Evolutionary conservation across 257 asterid species (phyloP).

Genomic region (Leptodermis oblonga): DNA sequence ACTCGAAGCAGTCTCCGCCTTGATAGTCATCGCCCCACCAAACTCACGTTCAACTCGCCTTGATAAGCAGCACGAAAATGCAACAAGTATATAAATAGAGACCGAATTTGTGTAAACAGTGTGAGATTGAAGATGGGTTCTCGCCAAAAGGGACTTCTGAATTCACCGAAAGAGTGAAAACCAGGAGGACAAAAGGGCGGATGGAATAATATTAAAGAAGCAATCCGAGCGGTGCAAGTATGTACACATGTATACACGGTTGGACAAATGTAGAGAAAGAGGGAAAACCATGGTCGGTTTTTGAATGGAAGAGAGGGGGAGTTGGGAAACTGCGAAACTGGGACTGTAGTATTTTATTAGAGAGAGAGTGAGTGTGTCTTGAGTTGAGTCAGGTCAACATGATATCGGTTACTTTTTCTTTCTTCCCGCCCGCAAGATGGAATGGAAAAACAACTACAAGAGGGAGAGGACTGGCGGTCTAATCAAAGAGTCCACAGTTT

Average conservation of each 20-base stretch:
- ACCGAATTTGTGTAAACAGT: background rate
- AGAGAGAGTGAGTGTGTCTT: too few relatives aligned
- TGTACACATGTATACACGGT: background rate
- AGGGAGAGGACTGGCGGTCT: too few relatives aligned
- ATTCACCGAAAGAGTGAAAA: background rate
- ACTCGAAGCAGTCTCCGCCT: constrained; percentile 35
- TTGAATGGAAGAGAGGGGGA: background rate
- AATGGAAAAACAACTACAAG: too few relatives aligned
- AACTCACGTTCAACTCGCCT: too few relatives aligned
- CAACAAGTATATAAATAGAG: background rate
- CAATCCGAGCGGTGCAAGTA: background rate
- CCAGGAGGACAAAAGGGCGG: background rate
- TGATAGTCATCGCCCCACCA: constrained; percentile 13
- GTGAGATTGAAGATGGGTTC: background rate
- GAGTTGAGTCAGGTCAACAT: too few relatives aligned
- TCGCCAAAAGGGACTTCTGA: background rate
- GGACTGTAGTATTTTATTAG: too few relatives aligned
- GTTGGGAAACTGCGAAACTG: too few relatives aligned
- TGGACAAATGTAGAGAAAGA: constrained; percentile 1
- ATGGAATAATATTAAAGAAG: constrained; percentile 16
- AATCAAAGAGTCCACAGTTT: too few relatives aligned
- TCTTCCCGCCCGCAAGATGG: too few relatives aligned
- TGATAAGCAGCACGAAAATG: background rate
- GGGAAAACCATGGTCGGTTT: constrained; percentile 48
- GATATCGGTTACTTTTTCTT: too few relatives aligned